Conservation (phyloP, 352 stramenopile species). For the Blastocystis hominis region DNA sequence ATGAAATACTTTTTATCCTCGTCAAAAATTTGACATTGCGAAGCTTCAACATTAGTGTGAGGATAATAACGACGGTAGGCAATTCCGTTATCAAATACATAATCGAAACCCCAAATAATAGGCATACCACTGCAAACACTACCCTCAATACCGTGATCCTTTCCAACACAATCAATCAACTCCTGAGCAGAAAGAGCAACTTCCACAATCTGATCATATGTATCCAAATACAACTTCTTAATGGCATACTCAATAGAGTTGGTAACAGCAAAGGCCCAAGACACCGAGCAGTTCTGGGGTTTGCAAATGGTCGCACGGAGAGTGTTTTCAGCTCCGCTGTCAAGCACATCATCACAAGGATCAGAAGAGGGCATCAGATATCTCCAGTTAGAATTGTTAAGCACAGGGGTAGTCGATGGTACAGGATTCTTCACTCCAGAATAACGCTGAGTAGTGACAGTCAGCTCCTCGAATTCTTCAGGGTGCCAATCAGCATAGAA, state of each 20-base stretch:
- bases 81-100: neutral
- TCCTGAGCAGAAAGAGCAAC: constrained; percentile 44
- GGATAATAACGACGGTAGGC: neutral
- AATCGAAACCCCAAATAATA: neutral
- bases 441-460: neutral
- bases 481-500: constrained; percentile 40
- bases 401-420: neutral
- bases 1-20: no score
- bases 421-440: constrained; percentile 20
- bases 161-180: neutral
- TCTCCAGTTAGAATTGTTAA: neutral
- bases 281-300: neutral
- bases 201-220: neutral
- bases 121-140: neutral
- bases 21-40: no score
- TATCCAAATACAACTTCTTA: constrained; percentile 24
- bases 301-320: constrained; percentile 2
- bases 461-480: constrained; percentile 14
- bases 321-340: neutral
- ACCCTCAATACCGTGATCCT: neutral
- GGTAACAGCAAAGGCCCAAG: constrained; percentile 6
- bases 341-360: constrained; percentile 16
- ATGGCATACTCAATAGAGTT: constrained; percentile 34
- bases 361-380: constrained; percentile 38
- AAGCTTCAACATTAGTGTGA: neutral